Evolutionary conservation across 257 asterid genomes (phyloP), one percentile per base, ranked within the genome.

Genomic region (Cruciata laevipes): DNA sequence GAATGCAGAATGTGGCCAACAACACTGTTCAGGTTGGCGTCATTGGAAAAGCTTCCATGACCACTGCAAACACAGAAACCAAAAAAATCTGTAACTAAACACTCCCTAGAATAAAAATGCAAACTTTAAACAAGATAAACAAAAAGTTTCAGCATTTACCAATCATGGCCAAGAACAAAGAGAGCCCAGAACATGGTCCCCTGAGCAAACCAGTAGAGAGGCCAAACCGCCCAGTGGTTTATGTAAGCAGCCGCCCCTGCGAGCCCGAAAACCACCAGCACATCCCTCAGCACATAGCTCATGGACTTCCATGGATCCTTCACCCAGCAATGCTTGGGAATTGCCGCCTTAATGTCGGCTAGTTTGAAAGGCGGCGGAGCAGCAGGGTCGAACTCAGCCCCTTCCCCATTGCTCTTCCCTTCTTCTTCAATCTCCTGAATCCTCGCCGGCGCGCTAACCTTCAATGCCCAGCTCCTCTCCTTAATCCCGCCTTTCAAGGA

Each of bases 151-250:
- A 33, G n/a, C 18, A 33, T 3, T 63, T 84, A 91, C 98, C 99
- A 94, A 56, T 94, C 97, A 79, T 90, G 99, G 53, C 97, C 99
- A 71, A 94, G 97, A 80, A 94, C 99, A 83, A 94, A 94, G 35
- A 94, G 84, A 63, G 97, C 99, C 99, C 99, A 94, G 64, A 94
- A 94, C 96, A 94, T 94, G 30, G 99, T 90, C 10, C 92, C 77
- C 70, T 94, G 99, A 71, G 97, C 99, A 71, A 88, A 61, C 99
- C 97, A 94, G 70, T 90, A 94, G 66, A 94, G 75, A 71, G 99
- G 99, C 99, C 99, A 94, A 16, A 83, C 82, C 76, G 73, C 75
- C 99, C 96, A 90, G 42, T 78, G 88, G 82, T 88, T 88, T 68
- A 82, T 74, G 78, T 85, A 88, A 65, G 92, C 87, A n/a, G 97